phyloP scores from a whole-genome alignment of 2,329 filamentous ascomycete genomes.

The Fusarium verrucosum region DNA sequence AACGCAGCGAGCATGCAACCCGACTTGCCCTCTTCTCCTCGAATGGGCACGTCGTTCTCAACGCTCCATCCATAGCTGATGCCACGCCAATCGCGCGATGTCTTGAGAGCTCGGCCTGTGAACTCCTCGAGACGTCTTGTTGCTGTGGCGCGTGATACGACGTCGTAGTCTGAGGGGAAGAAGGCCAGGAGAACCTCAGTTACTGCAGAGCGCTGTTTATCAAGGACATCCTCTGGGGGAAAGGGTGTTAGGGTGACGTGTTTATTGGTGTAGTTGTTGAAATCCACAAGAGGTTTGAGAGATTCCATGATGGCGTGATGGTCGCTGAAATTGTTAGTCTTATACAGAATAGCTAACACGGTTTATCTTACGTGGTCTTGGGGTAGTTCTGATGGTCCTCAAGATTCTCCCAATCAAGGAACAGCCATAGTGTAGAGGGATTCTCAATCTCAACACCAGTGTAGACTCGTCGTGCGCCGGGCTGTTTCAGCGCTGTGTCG shows the following conservation, averaged over 20 bases:
- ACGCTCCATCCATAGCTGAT: conserved; percentile 48
- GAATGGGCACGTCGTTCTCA: conserved; percentile 46
- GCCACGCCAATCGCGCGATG: conserved; percentile 33
- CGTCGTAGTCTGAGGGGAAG: conserved; percentile 36
- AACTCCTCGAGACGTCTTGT: conserved; percentile 32
- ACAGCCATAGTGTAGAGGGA: conserved; percentile 38
- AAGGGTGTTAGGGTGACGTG: conserved; percentile 37
- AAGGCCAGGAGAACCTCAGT: conserved; percentile 38
- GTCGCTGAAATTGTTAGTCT: neutral
- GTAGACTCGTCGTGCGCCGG: conserved; percentile 37
- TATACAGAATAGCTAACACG: fast-evolving
- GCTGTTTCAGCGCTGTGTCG: conserved; percentile 35
- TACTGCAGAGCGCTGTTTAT: conserved; percentile 30
- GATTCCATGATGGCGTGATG: conserved; percentile 31
- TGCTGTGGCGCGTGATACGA: conserved; percentile 29
- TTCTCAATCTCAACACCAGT: conserved; percentile 41
- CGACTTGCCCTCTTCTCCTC: conserved; percentile 41
- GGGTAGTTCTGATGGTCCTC: conserved; percentile 34
- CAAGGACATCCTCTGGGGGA: conserved; percentile 36
- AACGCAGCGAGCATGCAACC: conserved; percentile 42
- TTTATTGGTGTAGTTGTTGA: conserved; percentile 33
- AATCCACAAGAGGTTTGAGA: conserved; percentile 26
- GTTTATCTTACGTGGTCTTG: conserved; percentile 24
- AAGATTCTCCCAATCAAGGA: conserved; percentile 42
- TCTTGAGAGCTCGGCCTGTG: conserved; percentile 26